A percentile compares a stretch with the other conserved stretches of the same genome.
Evolutionary conservation across 441 rosid genomes (phyloP).

Genomic region (Syzygium malaccense): DNA sequence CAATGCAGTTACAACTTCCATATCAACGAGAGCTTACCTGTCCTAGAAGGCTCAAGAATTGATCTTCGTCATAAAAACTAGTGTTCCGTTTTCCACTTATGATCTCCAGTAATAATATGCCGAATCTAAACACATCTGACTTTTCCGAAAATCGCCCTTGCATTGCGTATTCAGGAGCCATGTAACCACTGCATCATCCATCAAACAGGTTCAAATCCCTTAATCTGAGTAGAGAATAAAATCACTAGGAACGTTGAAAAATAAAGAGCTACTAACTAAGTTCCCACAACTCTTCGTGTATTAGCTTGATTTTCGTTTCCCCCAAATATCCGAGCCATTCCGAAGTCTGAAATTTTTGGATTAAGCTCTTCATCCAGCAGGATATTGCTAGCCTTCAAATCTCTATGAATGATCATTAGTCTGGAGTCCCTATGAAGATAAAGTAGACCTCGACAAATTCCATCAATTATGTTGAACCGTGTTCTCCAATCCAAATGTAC

Average conservation of each 20-base stretch:
- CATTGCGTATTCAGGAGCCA: background rate
- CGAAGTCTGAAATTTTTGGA: too few species aligned
- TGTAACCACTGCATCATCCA: background rate
- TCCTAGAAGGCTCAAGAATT: background rate
- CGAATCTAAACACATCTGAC: background rate
- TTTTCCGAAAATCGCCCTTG: slow-evolving; percentile 46
- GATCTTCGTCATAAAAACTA: background rate
- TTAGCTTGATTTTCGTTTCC: too few species aligned
- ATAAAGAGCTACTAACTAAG: too few species aligned
- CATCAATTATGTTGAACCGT: too few species aligned
- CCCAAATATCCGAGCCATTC: too few species aligned
- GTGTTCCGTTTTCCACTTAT: background rate
- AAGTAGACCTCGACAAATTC: too few species aligned
- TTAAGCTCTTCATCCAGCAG: too few species aligned
- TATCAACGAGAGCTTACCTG: slow-evolving; percentile 23
- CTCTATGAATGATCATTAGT: too few species aligned
- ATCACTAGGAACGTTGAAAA: background rate
- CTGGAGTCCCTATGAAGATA: too few species aligned
- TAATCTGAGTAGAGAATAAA: background rate
- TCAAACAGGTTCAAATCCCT: background rate
- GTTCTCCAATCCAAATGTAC: too few species aligned
- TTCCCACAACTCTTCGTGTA: too few species aligned
- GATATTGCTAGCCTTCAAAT: too few species aligned
- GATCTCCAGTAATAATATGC: background rate
- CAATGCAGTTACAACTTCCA: background rate